These are phyloP conservation scores for Groenewaldozyma tartarivorans DNA, from an alignment of 805 yeast species.

Conservation along the genomic window DNA sequence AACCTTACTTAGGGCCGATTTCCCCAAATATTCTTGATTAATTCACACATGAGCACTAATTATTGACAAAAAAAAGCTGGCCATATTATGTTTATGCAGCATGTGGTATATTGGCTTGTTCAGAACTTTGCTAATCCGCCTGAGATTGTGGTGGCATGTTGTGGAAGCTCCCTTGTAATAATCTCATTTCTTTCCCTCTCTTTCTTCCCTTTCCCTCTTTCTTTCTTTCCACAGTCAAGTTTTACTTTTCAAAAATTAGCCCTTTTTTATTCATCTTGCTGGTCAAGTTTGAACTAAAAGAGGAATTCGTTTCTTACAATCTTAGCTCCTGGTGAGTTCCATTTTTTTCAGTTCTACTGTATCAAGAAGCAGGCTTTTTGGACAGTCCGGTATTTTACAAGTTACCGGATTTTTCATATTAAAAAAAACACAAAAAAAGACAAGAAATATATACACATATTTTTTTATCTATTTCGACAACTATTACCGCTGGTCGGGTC, in stretches of 20 bases:
- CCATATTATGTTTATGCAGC: too few relatives aligned
- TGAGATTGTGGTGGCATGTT: too few relatives aligned
- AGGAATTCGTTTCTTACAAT: slow-evolving; percentile 2
- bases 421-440: too few relatives aligned
- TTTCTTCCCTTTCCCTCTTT: slow-evolving; percentile 1
- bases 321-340: slow-evolving; percentile 15
- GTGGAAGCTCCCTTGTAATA: not conserved
- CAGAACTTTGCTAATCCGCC: too few relatives aligned
- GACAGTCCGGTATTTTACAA: not conserved
- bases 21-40: too few relatives aligned
- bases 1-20: too few relatives aligned
- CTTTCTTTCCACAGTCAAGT: slow-evolving; percentile 6
- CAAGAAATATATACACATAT: too few relatives aligned
- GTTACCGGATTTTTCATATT: too few relatives aligned
- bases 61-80: too few relatives aligned
- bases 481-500: not conserved
- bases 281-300: slow-evolving; percentile 14
- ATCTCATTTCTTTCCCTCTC: slow-evolving; percentile 1
- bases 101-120: too few relatives aligned
- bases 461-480: too few relatives aligned
- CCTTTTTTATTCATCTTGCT: slow-evolving; percentile 14
- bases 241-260: slow-evolving; percentile 4
- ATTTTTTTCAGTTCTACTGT: not conserved
- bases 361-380: slow-evolving; percentile 1
- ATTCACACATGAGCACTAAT: too few relatives aligned